Conservation (phyloP, 495 filamentous ascomycete genomes). For the Haplographium delicatum region DNA sequence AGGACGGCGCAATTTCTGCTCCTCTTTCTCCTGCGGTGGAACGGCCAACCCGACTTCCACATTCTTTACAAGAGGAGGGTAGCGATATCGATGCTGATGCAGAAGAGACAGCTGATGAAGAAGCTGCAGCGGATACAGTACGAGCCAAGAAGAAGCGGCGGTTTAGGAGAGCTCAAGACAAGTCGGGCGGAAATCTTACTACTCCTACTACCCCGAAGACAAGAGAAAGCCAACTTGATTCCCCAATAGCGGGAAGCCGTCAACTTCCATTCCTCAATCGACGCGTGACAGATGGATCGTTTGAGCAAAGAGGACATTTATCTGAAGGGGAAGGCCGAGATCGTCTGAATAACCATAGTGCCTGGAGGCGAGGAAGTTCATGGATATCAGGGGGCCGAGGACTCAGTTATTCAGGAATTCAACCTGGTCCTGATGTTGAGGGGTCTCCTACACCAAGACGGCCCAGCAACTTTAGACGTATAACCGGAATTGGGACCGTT, state of each 20-base stretch:
- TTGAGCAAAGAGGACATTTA: slow-evolving; percentile 63
- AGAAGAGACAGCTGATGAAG: slow-evolving; percentile 61
- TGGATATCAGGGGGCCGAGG: slow-evolving; percentile 53
- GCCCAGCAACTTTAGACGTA: slow-evolving; percentile 65
- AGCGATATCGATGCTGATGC: slow-evolving; percentile 70
- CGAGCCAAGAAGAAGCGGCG: slow-evolving; percentile 49
- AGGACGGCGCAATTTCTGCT: slow-evolving; percentile 42
- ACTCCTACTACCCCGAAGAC: slow-evolving; percentile 58
- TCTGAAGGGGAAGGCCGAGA: slow-evolving; percentile 90
- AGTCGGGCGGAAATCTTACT: slow-evolving; percentile 35
- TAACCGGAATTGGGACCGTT: slow-evolving; percentile 63
- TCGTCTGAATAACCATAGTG: slow-evolving; percentile 52
- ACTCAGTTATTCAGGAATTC: slow-evolving; percentile 27
- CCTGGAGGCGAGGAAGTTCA: slow-evolving; percentile 49
- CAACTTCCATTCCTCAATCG: slow-evolving; percentile 54
- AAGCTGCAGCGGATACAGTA: slow-evolving; percentile 36
- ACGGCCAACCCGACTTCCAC: slow-evolving; percentile 33
- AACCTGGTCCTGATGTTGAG: slow-evolving; percentile 25
- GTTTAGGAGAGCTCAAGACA: slow-evolving; percentile 37
- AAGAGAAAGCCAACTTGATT: slow-evolving; percentile 40
- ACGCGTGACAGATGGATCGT: slow-evolving; percentile 61
- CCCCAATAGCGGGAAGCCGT: slow-evolving; percentile 43
- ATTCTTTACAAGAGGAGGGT: slow-evolving; percentile 54
- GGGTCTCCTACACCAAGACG: slow-evolving; percentile 49
- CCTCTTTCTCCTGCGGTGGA: slow-evolving; percentile 32